phyloP scores from a whole-genome alignment of 306 rosid species.

The Cucurbita maxima region DNA sequence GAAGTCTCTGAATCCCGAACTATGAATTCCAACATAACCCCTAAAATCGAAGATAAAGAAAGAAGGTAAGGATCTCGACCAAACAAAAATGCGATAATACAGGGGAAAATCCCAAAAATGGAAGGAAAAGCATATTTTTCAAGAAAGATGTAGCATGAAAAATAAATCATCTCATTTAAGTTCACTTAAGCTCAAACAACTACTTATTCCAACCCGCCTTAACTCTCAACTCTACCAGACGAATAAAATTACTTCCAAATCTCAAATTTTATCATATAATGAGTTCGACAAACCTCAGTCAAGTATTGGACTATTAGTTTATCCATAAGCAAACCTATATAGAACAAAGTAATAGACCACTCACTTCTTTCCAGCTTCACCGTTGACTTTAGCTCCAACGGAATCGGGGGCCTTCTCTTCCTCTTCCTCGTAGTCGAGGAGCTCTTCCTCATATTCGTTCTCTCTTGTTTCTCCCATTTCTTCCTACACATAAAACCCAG shows the following conservation, averaged over 20 bases:
- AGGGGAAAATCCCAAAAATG: no score
- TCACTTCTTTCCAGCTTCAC: conserved; percentile 86
- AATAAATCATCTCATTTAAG: not conserved
- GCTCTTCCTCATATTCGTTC: conserved; percentile 89
- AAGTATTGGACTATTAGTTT: not conserved
- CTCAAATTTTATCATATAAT: not conserved
- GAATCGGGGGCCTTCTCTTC: conserved; percentile 89
- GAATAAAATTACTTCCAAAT: not conserved
- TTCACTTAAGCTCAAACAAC: not conserved
- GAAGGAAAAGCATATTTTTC: not conserved
- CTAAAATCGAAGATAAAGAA: conserved; percentile 12
- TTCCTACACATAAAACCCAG: conserved; percentile 24
- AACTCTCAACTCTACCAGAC: not conserved
- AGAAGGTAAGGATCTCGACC: not conserved
- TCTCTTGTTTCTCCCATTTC: conserved; percentile 84
- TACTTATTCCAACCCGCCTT: not conserved
- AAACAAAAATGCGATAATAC: not conserved
- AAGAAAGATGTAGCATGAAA: not conserved
- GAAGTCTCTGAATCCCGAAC: conserved; percentile 98
- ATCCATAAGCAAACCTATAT: not conserved
- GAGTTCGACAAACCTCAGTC: not conserved
- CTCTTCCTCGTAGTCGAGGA: conserved; percentile 90
- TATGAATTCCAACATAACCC: conserved; percentile 98
- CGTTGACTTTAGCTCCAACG: conserved; percentile 62
- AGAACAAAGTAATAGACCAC: not conserved